A percentile compares a stretch with the other conserved stretches of the same genome.
Conservation (phyloP, 139 green algal species). For the Tetraselmis chui region DNA sequence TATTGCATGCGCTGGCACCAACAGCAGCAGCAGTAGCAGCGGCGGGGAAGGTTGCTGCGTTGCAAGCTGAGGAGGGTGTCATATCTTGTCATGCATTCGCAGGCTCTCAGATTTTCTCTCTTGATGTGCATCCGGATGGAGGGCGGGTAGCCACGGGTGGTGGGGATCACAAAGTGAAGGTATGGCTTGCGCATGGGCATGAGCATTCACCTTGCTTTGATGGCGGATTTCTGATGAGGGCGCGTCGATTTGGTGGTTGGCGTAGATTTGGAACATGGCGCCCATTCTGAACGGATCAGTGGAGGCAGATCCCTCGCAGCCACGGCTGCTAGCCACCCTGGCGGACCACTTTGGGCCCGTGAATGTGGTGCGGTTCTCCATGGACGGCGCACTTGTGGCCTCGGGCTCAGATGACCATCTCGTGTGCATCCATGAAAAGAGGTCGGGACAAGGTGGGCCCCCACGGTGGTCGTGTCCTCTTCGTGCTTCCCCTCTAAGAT, state of each 20-base stretch:
- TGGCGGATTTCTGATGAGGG: no score
- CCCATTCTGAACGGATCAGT: conserved; percentile 42
- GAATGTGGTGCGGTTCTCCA: conserved; percentile 76
- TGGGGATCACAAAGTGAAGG: conserved; percentile 52
- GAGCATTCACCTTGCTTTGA: no score
- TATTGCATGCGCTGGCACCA: background rate
- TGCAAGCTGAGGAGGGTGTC: no score
- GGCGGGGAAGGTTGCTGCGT: no score
- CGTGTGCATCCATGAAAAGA: conserved; percentile 61
- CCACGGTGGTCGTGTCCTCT: no score
- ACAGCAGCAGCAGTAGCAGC: conserved; percentile 2
- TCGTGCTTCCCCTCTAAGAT: no score
- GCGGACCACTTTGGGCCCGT: conserved; percentile 61
- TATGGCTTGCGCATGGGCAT: no score
- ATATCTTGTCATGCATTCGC: background rate
- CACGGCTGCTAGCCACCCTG: conserved; percentile 69
- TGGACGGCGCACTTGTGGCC: conserved; percentile 49
- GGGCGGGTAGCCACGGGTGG: conserved; percentile 65
- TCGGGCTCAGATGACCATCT: conserved; percentile 72
- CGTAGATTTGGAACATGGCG: conserved; percentile 66
- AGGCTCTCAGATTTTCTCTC: conserved; percentile 48
- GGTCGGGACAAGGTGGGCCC: conserved; percentile 35
- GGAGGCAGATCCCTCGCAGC: conserved; percentile 39
- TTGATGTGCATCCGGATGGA: conserved; percentile 57
- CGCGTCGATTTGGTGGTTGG: no score